Evolutionary conservation across 768 basidiomycete species (phyloP), one percentile per base, ranked within the genome.

Genomic region (Myochromella boudieri): DNA sequence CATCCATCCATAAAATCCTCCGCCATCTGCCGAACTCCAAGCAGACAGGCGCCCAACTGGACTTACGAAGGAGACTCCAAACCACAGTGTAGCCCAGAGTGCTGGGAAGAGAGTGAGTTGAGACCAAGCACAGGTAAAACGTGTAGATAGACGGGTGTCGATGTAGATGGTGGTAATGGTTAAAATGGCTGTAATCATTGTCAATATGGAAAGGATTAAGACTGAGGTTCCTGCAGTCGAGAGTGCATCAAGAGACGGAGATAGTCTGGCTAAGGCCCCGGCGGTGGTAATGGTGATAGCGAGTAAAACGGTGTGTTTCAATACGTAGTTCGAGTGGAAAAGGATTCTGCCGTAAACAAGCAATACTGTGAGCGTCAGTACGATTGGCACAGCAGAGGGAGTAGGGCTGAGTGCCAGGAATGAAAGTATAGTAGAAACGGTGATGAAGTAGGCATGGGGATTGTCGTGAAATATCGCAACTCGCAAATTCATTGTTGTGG

Each of bases 11-110:
- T 91, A 92, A 0, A 75, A 65, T 6, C 74, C 72, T 26, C 74
- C 60, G 4, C 76, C 75, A 6, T 72, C 61, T 11, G 78, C 68
- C 8, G 87, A 82, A 25, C 75, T 83, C 89, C 89, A 92, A 12
- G 82, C 77, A 7, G 81, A 69, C 9, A 92, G 75, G 46, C 84
- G 77, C 7, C 90, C 91, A 6, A 90, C 61, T 1, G 87, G 87
- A 56, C 79, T 88, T 22, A 76, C 11, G 50, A 65, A 72, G 1
- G 87, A 76, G 0, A 80, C 49, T 1, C 59, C 55, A 42, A 65
- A 74, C 87, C 87, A 90, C 2, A 71, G 54, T 1, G 77, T 74
- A 3, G 81, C 72, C 89, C 88, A 92, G 17, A 87, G 54, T 0
- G 76, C 74, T 0, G 89, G 89, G 60, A 91, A 89, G 28, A 85